A percentile compares a stretch with the other conserved stretches of the same genome.
Evolutionary conservation across 108 stramenopile species (phyloP).

Genomic region (Skeletonema grethae): DNA sequence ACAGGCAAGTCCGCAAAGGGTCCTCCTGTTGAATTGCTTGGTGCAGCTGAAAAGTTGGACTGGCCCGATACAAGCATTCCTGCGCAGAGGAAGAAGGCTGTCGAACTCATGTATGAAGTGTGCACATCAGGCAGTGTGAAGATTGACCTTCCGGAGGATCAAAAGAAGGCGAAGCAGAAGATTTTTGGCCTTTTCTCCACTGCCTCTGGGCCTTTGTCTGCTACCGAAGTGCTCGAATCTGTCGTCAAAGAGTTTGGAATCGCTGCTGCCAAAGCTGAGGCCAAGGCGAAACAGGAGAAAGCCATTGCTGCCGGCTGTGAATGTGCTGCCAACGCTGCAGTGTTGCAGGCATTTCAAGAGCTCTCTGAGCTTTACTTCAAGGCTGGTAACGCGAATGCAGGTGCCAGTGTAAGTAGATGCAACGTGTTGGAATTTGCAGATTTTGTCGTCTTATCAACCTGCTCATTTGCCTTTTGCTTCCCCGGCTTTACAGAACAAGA

Average conservation of each 20-base stretch:
- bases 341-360: slow-evolving; percentile 53
- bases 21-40: slow-evolving; percentile 29
- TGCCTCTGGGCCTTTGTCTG: slow-evolving; percentile 5
- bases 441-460: not conserved
- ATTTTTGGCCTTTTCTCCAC: slow-evolving; percentile 4
- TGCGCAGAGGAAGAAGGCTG: slow-evolving; percentile 34
- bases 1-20: slow-evolving; percentile 30
- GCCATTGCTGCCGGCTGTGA: slow-evolving; percentile 46
- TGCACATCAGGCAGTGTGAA: slow-evolving; percentile 34
- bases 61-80: slow-evolving; percentile 35
- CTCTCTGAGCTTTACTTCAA: slow-evolving; percentile 55
- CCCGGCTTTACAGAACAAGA: slow-evolving; percentile 27
- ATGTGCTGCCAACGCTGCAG: slow-evolving; percentile 58
- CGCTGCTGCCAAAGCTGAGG: slow-evolving; percentile 47
- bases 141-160: slow-evolving; percentile 69
- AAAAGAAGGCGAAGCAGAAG: slow-evolving; percentile 47
- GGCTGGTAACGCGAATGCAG: slow-evolving; percentile 64
- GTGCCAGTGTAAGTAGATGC: slow-evolving; percentile 29
- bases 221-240: slow-evolving; percentile 51
- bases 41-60: slow-evolving; percentile 45
- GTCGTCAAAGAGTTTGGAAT: slow-evolving; percentile 72
- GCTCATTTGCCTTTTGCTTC: not conserved
- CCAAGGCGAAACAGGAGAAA: slow-evolving; percentile 42
- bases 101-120: slow-evolving; percentile 50
- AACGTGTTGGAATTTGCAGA: not conserved